Base-by-base conservation (phyloP, 2,329 filamentous ascomycete species). In the Fusarium foetens region DNA sequence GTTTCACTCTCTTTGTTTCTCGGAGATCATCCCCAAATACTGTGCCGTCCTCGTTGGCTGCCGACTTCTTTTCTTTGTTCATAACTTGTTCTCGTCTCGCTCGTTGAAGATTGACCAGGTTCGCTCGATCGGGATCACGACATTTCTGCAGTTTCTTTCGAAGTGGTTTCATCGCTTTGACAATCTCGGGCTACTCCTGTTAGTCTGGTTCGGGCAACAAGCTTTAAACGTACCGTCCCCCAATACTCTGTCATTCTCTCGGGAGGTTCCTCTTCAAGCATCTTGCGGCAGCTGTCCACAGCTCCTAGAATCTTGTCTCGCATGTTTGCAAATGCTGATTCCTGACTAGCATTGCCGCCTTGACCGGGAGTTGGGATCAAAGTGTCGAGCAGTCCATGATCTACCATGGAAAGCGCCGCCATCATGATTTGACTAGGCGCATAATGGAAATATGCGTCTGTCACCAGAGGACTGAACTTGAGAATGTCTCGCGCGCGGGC, bases 391-490 rank as follows among this genome's bases (percentile, higher is more conserved):
- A 96, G 83, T 1, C 87, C 88, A 43, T 85, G 83, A 79, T 98
- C 95, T 0, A 91, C 93, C 57, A 97, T 87, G 19, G 92, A 86
- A 33, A 98, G 83, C 0, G 95, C 91, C 0, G 94, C 92, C 66
- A 98, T 87, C 91, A 95, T 95, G 79, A 98, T 97, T 81, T 99
- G 96, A 29, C 93, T 93, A 0, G 96, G 96, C 0, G 95, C 95
- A 83, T 93, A 98, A 81, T 97, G 92, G 83, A 98, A 98, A 83
- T 98, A 98, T n/a, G 90, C 94, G 77, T 99, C 96, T 31, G 95
- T 97, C 68, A 98, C 87, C 55, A 97, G 85, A 0, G 94, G 93
- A 63, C 93, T 93, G 60, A 91, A 92, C 78, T 94, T 94, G 60
- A 97, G 88, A 51, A 94, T 86, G 25, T 91, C 89, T 45, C 93